Evolutionary conservation across 192 early-diverging fungal species (phyloP).

Genomic region (Dissophora globulifera): DNA sequence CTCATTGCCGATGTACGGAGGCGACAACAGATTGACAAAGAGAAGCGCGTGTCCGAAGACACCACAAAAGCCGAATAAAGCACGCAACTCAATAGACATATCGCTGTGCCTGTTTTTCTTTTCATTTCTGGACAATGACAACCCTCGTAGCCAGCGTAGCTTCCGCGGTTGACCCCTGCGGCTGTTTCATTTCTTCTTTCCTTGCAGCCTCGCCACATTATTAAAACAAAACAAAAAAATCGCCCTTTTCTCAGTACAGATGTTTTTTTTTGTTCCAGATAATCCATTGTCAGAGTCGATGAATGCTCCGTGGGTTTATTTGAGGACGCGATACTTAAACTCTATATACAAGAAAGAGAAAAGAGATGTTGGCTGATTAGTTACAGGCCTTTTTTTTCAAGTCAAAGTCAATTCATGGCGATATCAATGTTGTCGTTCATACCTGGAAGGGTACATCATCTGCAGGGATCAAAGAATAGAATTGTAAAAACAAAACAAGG

Average conservation of each 20-base stretch:
- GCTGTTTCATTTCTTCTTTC: background rate
- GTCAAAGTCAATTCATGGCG: background rate
- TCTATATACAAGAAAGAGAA: conserved; percentile 13
- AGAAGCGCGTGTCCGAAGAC: background rate
- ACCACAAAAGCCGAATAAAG: background rate
- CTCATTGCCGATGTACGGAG: conserved; percentile 32
- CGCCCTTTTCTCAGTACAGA: too few species aligned
- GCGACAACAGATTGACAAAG: conserved; percentile 23
- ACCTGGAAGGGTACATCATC: conserved; percentile 58
- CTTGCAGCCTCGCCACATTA: too few species aligned
- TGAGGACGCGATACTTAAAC: conserved; percentile 44
- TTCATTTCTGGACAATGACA: too few species aligned
- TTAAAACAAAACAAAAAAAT: too few species aligned
- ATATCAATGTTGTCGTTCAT: conserved; percentile 5
- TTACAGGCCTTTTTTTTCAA: too few species aligned
- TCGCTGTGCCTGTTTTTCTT: too few species aligned
- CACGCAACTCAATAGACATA: too few species aligned
- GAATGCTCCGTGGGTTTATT: conserved; percentile 53
- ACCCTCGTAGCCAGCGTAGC: too few species aligned
- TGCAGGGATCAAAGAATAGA: background rate
- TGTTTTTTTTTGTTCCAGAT: background rate
- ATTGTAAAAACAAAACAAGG: background rate
- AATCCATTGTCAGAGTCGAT: conserved; percentile 48
- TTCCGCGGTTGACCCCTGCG: background rate
- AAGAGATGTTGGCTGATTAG: too few species aligned